Evolutionary conservation across 345 rosid species (phyloP).

Genomic region (Heritiera fomes): DNA sequence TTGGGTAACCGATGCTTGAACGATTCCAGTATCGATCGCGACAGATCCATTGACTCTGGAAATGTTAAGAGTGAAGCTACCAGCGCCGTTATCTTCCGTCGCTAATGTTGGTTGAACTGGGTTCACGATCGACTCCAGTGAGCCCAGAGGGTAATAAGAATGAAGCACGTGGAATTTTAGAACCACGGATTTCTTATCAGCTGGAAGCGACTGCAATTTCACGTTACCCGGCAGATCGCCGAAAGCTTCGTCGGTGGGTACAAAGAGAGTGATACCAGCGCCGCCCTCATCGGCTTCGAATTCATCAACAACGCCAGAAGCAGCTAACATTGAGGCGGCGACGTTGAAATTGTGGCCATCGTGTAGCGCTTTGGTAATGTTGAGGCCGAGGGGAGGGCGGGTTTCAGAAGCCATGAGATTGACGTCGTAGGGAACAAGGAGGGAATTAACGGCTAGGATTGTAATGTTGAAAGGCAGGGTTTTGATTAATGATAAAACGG

Average conservation of each 20-base stretch:
- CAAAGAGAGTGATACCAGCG: conserved; percentile 86
- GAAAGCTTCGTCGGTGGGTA: conserved; percentile 78
- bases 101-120: conserved; percentile 93
- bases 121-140: conserved; percentile 82
- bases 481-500: conserved; percentile 55
- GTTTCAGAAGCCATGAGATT: conserved; percentile 76
- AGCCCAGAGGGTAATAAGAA: conserved; percentile 89
- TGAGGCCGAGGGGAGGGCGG: conserved; percentile 59
- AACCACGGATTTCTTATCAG: conserved; percentile 67
- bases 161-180: conserved; percentile 81
- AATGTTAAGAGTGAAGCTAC: conserved; percentile 77
- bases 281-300: conserved; percentile 82
- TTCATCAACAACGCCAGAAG: conserved; percentile 74
- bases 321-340: conserved; percentile 77
- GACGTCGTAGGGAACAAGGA: conserved; percentile 64
- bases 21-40: conserved; percentile 73
- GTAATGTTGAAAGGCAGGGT: conserved; percentile 65
- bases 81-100: conserved; percentile 76
- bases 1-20: conserved; percentile 80
- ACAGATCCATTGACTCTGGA: conserved; percentile 78
- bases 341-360: conserved; percentile 85
- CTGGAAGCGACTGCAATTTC: conserved; percentile 72
- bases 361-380: conserved; percentile 68
- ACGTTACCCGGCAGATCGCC: conserved; percentile 63
- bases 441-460: conserved; percentile 60